These are phyloP conservation scores for Pythium volutum DNA, from an alignment of 352 stramenopile species.

Conservation along the genomic window DNA sequence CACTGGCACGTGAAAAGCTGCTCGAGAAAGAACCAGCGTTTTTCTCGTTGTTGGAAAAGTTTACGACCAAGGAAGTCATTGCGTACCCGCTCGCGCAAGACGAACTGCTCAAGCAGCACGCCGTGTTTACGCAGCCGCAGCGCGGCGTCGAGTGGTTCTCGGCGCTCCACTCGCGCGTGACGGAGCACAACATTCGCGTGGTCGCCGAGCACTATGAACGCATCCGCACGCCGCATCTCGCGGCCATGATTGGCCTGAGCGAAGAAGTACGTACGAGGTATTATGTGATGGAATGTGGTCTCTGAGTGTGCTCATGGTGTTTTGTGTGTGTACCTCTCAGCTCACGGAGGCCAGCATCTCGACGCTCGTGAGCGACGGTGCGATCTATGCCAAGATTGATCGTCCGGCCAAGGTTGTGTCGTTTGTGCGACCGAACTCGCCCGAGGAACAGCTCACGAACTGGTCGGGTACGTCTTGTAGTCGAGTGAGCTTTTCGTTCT, in stretches of 20 bases:
- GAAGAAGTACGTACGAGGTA: slow-evolving; percentile 61
- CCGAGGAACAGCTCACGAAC: slow-evolving; percentile 94
- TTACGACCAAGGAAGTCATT: slow-evolving; percentile 97
- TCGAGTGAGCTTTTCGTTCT: not conserved
- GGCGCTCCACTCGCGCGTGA: slow-evolving; percentile 90
- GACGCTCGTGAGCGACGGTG: slow-evolving; percentile 91
- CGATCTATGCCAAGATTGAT: slow-evolving; percentile 97
- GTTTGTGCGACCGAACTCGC: slow-evolving; percentile 88
- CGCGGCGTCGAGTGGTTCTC: slow-evolving; percentile 83
- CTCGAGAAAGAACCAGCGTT: slow-evolving; percentile 64
- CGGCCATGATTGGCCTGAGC: slow-evolving; percentile 91
- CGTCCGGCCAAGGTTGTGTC: slow-evolving; percentile 95
- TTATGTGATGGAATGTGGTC: not conserved
- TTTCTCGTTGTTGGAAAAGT: slow-evolving; percentile 73
- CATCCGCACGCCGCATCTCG: slow-evolving; percentile 92
- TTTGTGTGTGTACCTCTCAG: slow-evolving; percentile 27
- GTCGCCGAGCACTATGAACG: slow-evolving; percentile 94
- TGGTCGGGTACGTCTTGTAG: slow-evolving; percentile 80
- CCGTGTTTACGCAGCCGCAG: slow-evolving; percentile 79
- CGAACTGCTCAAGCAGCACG: slow-evolving; percentile 72
- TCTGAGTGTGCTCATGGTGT: slow-evolving; percentile 4
- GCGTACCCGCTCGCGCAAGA: slow-evolving; percentile 91
- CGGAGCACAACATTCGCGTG: slow-evolving; percentile 98
- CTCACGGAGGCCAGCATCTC: slow-evolving; percentile 77
- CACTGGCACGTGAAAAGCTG: slow-evolving; percentile 57